Percentiles rank a stretch among this genome's conserved stretches.
These are phyloP conservation scores for Raphanus raphanistrum DNA, from an alignment of 345 rosid species.

Conservation along the genomic window DNA sequence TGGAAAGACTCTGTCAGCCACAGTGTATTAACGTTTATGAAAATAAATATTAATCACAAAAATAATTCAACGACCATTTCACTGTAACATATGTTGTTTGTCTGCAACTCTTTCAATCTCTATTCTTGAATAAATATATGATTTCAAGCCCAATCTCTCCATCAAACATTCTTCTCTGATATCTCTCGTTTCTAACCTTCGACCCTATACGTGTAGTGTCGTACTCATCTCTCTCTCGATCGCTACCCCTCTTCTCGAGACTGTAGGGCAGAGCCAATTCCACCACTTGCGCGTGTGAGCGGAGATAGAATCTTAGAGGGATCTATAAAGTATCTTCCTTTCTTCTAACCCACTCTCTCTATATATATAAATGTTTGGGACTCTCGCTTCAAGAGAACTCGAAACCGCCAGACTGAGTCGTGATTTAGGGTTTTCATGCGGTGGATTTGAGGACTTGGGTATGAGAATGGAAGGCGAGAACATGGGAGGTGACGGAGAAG, in stretches of 20 bases:
- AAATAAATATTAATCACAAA: not conserved
- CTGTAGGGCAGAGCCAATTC: conserved; percentile 11
- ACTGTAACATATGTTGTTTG: conserved; percentile 4
- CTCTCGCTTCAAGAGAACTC: conserved; percentile 29
- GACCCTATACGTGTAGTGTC: not conserved
- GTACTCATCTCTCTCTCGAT: not conserved
- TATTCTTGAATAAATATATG: not conserved
- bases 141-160: conserved; percentile 1
- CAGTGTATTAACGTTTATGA: not conserved
- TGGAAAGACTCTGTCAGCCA: not conserved
- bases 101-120: not conserved
- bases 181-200: not conserved
- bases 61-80: not conserved
- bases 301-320: conserved; percentile 31
- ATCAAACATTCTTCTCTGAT: conserved; percentile 17
- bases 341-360: not conserved
- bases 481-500: conserved; percentile 31
- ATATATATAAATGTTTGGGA: conserved; percentile 22
- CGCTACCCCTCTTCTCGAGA: not conserved
- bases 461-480: conserved; percentile 57
- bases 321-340: conserved; percentile 29
- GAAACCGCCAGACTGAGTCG: conserved; percentile 35
- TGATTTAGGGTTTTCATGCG: conserved; percentile 38
- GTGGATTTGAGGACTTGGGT: conserved; percentile 31
- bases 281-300: not conserved